These are phyloP conservation scores for Phlebiopsis gigantea DNA, from an alignment of 768 basidiomycete species.

Conservation along the genomic window DNA sequence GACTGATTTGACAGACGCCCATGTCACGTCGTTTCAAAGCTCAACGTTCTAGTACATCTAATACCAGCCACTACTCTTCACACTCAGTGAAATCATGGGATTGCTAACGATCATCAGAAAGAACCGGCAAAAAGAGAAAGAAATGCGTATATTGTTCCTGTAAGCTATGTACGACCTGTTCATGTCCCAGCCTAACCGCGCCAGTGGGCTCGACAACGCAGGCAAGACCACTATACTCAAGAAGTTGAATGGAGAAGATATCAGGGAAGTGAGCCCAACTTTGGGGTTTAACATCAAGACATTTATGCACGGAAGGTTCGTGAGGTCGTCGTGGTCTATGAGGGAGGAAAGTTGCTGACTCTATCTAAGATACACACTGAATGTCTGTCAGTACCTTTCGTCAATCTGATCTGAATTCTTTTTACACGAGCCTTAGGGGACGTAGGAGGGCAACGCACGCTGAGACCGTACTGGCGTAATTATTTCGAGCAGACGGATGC, in stretches of 20 bases:
- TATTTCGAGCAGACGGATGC: conserved; percentile 99
- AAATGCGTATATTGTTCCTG: conserved; percentile 96
- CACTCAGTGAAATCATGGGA: conserved; percentile 62
- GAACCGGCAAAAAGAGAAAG: conserved; percentile 90
- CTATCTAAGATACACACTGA: conserved; percentile 58
- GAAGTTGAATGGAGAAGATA: conserved; percentile 90
- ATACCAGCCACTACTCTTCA: no score
- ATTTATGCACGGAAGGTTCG: conserved; percentile 83
- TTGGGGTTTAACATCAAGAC: conserved; percentile 99
- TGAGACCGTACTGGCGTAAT: conserved; percentile 97
- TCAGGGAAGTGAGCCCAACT: conserved; percentile 83
- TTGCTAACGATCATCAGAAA: conserved; percentile 96
- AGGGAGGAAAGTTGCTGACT: background rate
- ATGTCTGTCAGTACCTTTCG: conserved; percentile 55
- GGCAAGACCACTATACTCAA: conserved; percentile 98
- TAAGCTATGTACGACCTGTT: background rate
- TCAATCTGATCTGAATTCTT: background rate
- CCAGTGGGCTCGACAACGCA: conserved; percentile 94
- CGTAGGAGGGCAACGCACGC: conserved; percentile 92
- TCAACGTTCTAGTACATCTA: no score
- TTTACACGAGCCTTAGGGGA: conserved; percentile 61
- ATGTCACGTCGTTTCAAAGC: no score
- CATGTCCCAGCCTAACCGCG: background rate
- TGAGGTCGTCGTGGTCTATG: conserved; percentile 3
- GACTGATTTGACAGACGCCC: no score